Evolutionary conservation across 139 green algal genomes (phyloP), one percentile per base, ranked within the genome.

Genomic region (Tetraselmis chui): DNA sequence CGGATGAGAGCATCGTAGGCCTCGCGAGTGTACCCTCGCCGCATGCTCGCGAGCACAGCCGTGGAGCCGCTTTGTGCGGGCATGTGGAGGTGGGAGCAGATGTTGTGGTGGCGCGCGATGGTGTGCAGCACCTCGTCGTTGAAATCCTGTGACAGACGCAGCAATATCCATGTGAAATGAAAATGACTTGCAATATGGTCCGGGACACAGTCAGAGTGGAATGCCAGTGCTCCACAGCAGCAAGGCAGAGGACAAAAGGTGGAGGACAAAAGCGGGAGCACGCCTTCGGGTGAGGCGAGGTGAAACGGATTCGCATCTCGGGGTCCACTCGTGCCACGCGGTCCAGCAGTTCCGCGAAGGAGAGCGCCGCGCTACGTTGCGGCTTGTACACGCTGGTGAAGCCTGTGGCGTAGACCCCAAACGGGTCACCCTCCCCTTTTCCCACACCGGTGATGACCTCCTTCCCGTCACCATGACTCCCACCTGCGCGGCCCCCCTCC

Each of bases 291-390:
- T 98, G 95, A 30, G 95, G 95, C 0, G 88, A 94, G 5, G 95
- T 98, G 86, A 98, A 98, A 23, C 95, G 92, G 74, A 98, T 87
- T 29, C 95, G 87, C 88, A 98, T 94, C 83, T 98, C 93, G 0
- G 91, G 90, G 83, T 96, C 88, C 5, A 94, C 82, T 0, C 0
- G 45, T 0, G 95, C 90, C 26, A 95, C 90, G 1, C 30, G 23
- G 27, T 94, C 87, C 58, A 98, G 87, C 81, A 98, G 86, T 82
- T 96, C 86, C 0, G 91, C 93, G 90, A 98, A 98, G 0, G 24
- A 29, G 28, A 90, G 30, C 23, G 89, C 86, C 0, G 92, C 92
- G 0, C 90, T 83, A 0, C 91, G 81, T 28, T 85, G 81, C 0
- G 93, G 92, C 84, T 93, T 91, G 87, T 98, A 98, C 28, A 97